These are phyloP conservation scores for Quercus bicolor DNA, from an alignment of 306 rosid species.

Conservation along the genomic window DNA sequence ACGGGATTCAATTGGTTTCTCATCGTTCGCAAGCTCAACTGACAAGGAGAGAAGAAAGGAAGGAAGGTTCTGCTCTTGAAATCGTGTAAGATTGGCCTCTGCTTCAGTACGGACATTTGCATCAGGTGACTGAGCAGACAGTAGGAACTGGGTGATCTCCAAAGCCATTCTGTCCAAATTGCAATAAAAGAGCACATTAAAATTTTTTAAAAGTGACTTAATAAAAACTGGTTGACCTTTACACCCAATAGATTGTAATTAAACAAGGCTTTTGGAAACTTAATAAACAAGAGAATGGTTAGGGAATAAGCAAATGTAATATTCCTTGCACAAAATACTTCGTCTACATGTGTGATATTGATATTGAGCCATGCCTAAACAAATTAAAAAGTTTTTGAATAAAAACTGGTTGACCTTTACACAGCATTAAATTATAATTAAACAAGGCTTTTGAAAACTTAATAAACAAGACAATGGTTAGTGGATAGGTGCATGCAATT, in stretches of 20 bases:
- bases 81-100: slow-evolving; percentile 28
- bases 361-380: not conserved
- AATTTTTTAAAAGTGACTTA: not conserved
- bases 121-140: slow-evolving; percentile 42
- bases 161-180: slow-evolving; percentile 26
- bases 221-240: not conserved
- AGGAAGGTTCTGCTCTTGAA: slow-evolving; percentile 37
- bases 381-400: not conserved
- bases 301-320: not conserved
- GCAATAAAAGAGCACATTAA: not conserved
- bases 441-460: not conserved
- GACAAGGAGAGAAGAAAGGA: slow-evolving; percentile 31
- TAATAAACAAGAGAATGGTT: not conserved
- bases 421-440: not conserved
- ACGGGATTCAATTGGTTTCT: slow-evolving; percentile 36
- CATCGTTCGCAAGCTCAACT: slow-evolving; percentile 28
- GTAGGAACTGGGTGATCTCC: slow-evolving; percentile 33
- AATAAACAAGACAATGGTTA: not conserved
- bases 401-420: not conserved
- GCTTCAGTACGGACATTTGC: slow-evolving; percentile 32
- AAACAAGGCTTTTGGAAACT: not conserved
- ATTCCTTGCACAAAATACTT: not conserved
- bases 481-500: not conserved
- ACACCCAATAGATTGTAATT: not conserved
- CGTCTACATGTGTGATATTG: not conserved